A percentile compares a stretch with the other conserved stretches of the same genome.
These are phyloP conservation scores for Claviceps paspali DNA, from an alignment of 2,329 filamentous ascomycete species.

Conservation along the genomic window DNA sequence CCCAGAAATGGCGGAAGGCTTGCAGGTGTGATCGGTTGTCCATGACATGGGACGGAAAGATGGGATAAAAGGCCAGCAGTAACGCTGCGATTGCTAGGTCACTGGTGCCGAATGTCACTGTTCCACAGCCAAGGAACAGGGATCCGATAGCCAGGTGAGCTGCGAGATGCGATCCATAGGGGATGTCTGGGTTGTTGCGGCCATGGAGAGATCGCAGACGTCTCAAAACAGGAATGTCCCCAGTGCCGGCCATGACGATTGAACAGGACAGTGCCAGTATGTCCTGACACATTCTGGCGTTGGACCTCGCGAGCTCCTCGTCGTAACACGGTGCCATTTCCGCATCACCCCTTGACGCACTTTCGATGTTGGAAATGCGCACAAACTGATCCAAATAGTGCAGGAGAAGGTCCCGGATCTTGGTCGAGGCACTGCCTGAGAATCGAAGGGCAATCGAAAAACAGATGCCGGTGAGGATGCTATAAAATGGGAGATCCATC, in stretches of 20 bases:
- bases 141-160: conserved; percentile 83
- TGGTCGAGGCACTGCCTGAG: conserved; percentile 53
- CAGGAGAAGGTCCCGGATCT: conserved; percentile 68
- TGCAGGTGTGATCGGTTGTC: conserved; percentile 93
- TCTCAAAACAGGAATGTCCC: conserved; percentile 72
- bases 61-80: conserved; percentile 82
- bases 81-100: conserved; percentile 76
- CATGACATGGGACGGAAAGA: conserved; percentile 77
- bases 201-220: conserved; percentile 79
- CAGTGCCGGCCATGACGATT: conserved; percentile 90
- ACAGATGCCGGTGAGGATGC: conserved; percentile 78
- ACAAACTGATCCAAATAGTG: conserved; percentile 79
- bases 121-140: conserved; percentile 84
- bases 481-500: conserved; percentile 80
- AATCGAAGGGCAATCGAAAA: conserved; percentile 63
- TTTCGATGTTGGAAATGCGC: conserved; percentile 49
- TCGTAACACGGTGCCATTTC: conserved; percentile 48
- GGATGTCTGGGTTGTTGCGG: conserved; percentile 65
- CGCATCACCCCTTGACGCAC: conserved; percentile 14
- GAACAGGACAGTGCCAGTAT: conserved; percentile 67
- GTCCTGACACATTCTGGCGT: conserved; percentile 83
- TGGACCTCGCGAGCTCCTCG: conserved; percentile 65
- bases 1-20: conserved; percentile 95
- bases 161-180: conserved; percentile 88
- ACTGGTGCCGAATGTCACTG: conserved; percentile 77